These are phyloP conservation scores for Ruellia speciosa DNA, from an alignment of 305 asterid genomes.

Conservation along the genomic window DNA sequence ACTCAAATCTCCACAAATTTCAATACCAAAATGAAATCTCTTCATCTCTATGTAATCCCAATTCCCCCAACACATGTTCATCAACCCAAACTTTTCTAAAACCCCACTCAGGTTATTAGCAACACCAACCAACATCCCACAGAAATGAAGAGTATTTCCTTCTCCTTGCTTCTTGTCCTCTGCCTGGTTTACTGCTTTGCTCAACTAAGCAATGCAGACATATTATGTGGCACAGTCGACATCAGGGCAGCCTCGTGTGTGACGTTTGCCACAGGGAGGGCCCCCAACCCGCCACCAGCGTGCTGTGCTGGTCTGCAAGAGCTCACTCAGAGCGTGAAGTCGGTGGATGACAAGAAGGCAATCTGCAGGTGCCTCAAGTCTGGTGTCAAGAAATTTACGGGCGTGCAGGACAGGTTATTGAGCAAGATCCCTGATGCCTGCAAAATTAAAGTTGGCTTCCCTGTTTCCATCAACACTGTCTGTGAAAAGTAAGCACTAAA, in stretches of 20 bases:
- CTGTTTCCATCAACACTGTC: conserved; percentile 49
- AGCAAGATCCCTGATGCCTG: conserved; percentile 47
- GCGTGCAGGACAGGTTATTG: conserved; percentile 53
- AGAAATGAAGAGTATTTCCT: not conserved
- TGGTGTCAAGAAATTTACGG: conserved; percentile 37
- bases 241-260: conserved; percentile 27
- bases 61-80: not conserved
- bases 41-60: not conserved
- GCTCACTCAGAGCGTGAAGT: conserved; percentile 32
- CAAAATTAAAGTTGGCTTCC: conserved; percentile 50
- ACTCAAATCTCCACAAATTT: conserved; percentile 3
- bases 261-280: conserved; percentile 37
- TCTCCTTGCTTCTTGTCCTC: not conserved
- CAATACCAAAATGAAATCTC: not conserved
- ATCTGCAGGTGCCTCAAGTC: conserved; percentile 57
- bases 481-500: conserved; percentile 34
- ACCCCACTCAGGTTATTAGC: not conserved
- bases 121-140: not conserved
- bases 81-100: not conserved
- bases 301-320: conserved; percentile 46
- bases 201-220: not conserved
- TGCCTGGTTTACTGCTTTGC: not conserved
- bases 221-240: not conserved
- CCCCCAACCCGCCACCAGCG: conserved; percentile 23
- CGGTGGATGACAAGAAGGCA: conserved; percentile 50